These are phyloP conservation scores for Cutaneotrichosporon dermatis DNA, from an alignment of 1,284 basidiomycete species.

Conservation along the genomic window DNA sequence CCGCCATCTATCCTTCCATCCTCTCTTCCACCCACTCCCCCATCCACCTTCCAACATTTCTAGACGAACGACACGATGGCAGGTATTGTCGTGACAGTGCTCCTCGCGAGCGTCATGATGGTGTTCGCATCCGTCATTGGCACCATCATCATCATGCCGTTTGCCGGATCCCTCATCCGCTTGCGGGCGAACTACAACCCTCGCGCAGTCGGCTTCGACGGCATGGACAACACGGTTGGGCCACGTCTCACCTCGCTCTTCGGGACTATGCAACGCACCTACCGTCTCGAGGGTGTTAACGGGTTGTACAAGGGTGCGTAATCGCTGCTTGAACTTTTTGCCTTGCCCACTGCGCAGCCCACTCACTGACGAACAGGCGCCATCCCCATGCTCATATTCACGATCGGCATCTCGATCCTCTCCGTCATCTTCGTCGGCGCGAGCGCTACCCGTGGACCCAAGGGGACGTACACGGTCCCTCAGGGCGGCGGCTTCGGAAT, in stretches of 20 bases:
- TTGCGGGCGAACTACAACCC: conserved; percentile 52
- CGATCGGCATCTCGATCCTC: conserved; percentile 50
- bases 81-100: conserved; percentile 31
- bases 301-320: conserved; percentile 79
- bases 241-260: conserved; percentile 45
- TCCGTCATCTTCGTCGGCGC: conserved; percentile 48
- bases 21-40: not conserved
- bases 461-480: conserved; percentile 63
- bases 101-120: conserved; percentile 43
- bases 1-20: not conserved
- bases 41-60: not conserved
- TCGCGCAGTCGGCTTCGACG: conserved; percentile 68
- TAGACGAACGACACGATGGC: not conserved
- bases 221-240: conserved; percentile 45
- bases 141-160: conserved; percentile 45
- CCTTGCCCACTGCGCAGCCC: too few relatives aligned
- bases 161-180: conserved; percentile 46
- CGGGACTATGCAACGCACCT: conserved; percentile 66
- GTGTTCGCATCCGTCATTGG: conserved; percentile 38
- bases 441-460: conserved; percentile 46
- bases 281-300: conserved; percentile 70
- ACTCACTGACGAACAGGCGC: conserved; percentile 22
- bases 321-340: not conserved
- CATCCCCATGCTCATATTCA: conserved; percentile 71
- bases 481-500: conserved; percentile 58